Evolutionary conservation across 169 alveolate species (phyloP), one percentile per base, ranked within the genome.

Genomic region (Eimeria acervulina): DNA sequence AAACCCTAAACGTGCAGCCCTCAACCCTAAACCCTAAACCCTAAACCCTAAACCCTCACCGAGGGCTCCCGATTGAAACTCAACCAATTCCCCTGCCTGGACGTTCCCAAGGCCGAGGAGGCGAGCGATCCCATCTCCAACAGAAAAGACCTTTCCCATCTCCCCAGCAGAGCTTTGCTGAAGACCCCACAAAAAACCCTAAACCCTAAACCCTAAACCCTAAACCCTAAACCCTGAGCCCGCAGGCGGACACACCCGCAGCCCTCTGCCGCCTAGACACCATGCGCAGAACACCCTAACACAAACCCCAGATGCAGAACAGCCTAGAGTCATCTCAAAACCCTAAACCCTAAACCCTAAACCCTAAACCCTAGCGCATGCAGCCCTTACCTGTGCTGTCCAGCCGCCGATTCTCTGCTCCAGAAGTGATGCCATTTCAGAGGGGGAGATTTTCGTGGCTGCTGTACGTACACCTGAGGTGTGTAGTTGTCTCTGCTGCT

Each of bases 321-420:
- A 38, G 28, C 13, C n/a, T 59, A 38, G 28, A 66, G 78, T 28
- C 78, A 38, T 33, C 52, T 17, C 80, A 26, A 47, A 47, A 47
- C 55, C 55, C 55, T 47, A 47, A 47, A 47, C 55, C 55, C 55
- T 47, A 47, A 47, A 47, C 55, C 55, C 55, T 47, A 47, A 47
- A 47, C 55, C 55, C 55, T 47, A 47, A 47, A 5, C 55, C 12
- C 51, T n/a, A 28, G 80, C 33, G 89, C 63, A 40, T 21, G 90
- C 68, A 81, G 91, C 72, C 70, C 95, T n/a, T 70, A 88, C 95
- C 85, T 88, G 95, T n/a, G 95, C 47, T 63, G 97, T 97, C 98
- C 98, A 98, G 1, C 98, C 98, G 6, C 98, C 97, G 85, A 98
- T 97, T 76, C 98, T 88, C 91, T 97, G 97, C 91, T 98, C 98